Conservation (phyloP, 768 basidiomycete genomes). For the Lepiota brunneoincarnata region DNA sequence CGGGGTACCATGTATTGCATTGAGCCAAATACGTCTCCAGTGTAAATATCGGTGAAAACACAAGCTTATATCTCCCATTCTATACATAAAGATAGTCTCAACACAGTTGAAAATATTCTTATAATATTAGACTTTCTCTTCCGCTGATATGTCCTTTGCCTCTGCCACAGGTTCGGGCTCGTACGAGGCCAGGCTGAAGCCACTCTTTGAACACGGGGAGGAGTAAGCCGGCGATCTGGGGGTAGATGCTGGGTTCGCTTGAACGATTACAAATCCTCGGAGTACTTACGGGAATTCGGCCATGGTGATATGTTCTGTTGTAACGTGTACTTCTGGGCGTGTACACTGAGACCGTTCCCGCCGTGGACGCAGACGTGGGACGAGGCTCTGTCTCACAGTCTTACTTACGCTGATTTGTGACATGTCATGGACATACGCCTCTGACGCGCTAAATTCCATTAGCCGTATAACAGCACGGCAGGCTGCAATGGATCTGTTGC, state of each 20-base stretch:
- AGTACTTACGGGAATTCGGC: conserved; percentile 47
- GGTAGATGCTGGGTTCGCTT: not conserved
- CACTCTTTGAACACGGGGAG: conserved; percentile 9
- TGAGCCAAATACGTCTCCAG: too few relatives aligned
- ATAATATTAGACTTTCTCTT: conserved; percentile 12
- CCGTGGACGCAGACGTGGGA: conserved; percentile 19
- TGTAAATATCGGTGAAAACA: too few relatives aligned
- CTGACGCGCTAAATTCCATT: conserved; percentile 48
- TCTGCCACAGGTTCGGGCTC: conserved; percentile 6
- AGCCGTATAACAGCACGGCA: conserved; percentile 69
- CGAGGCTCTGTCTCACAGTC: conserved; percentile 28
- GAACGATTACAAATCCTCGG: not conserved
- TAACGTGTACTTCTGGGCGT: conserved; percentile 52
- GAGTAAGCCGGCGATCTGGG: conserved; percentile 5
- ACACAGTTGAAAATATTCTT: conserved; percentile 12
- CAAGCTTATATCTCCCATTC: not conserved
- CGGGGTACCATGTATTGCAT: too few relatives aligned
- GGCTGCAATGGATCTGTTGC: conserved; percentile 53
- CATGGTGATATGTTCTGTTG: conserved; percentile 61
- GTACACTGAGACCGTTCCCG: conserved; percentile 28
- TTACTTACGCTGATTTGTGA: conserved; percentile 31
- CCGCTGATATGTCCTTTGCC: conserved; percentile 11
- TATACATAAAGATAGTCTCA: not conserved
- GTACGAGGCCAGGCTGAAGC: conserved; percentile 3
- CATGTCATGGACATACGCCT: conserved; percentile 46